These are phyloP conservation scores for Scutellaria barbata DNA, from an alignment of 257 asterid species.

Conservation along the genomic window DNA sequence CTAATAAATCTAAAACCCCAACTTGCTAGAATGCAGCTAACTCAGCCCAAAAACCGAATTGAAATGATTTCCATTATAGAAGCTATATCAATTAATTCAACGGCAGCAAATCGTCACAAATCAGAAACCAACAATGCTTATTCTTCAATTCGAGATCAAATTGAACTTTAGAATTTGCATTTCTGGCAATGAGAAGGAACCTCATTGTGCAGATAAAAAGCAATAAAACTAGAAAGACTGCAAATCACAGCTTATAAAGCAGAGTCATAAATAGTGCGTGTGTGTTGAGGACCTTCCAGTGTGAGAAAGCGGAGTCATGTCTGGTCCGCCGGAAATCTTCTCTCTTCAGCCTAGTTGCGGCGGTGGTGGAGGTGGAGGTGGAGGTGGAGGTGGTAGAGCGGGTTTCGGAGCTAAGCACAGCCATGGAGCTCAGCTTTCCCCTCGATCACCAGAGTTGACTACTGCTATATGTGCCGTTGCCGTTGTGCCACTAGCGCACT, in stretches of 20 bases:
- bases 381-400: no score
- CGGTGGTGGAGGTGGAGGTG: constrained; percentile 29
- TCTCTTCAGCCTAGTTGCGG: constrained; percentile 56
- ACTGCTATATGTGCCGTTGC: no score
- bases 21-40: constrained; percentile 8
- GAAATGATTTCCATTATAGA: not conserved
- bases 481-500: no score
- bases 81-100: constrained; percentile 11
- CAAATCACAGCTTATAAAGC: not conserved
- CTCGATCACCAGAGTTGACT: no score
- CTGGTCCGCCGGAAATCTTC: constrained; percentile 74
- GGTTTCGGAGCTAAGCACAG: constrained; percentile 29
- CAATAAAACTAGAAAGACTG: not conserved
- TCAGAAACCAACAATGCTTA: not conserved
- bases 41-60: not conserved
- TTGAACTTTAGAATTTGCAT: not conserved
- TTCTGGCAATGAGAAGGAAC: not conserved
- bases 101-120: not conserved
- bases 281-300: constrained; percentile 68
- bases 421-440: constrained; percentile 31
- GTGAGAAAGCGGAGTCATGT: constrained; percentile 84
- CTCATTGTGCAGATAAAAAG: constrained; percentile 21
- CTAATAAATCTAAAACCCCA: not conserved
- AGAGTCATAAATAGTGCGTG: not conserved
- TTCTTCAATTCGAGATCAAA: not conserved